Evolutionary conservation across 192 early-diverging fungal species (phyloP).

Genomic region (Dissophora globulifera): DNA sequence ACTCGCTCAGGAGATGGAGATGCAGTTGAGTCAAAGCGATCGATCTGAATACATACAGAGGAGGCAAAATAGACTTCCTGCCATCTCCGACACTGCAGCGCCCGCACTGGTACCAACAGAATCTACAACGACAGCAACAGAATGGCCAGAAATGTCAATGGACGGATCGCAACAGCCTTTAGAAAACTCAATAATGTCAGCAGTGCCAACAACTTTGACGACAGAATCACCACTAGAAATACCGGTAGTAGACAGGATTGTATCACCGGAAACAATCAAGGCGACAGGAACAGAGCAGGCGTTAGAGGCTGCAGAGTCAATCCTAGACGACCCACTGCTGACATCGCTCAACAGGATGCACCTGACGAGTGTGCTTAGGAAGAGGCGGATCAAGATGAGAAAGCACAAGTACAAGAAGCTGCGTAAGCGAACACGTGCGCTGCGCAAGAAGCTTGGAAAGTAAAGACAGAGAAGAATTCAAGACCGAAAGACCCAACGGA

Average conservation of each 20-base stretch:
- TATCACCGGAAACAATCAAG: no score
- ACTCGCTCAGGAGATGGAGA: neutral
- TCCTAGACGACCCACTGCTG: conserved; percentile 19
- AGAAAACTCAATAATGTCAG: conserved; percentile 5
- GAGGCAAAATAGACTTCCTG: no score
- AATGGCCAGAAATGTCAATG: neutral
- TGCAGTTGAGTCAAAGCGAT: neutral
- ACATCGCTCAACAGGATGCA: conserved; percentile 45
- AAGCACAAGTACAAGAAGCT: conserved; percentile 95
- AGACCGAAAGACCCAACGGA: no score
- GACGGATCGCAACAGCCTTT: no score
- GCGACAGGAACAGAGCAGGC: neutral
- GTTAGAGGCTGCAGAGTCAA: conserved; percentile 1
- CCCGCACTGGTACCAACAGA: conserved; percentile 1
- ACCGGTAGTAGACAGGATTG: no score
- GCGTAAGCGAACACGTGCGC: conserved; percentile 76
- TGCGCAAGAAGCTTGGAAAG: conserved; percentile 79
- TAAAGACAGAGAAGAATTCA: no score
- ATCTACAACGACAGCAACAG: neutral
- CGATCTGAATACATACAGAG: no score
- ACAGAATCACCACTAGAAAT: no score
- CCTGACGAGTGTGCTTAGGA: conserved; percentile 82
- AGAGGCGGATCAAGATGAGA: conserved; percentile 91
- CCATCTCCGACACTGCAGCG: no score
- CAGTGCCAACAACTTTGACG: no score